phyloP scores from a whole-genome alignment of 306 rosid species.

The Cercis canadensis region DNA sequence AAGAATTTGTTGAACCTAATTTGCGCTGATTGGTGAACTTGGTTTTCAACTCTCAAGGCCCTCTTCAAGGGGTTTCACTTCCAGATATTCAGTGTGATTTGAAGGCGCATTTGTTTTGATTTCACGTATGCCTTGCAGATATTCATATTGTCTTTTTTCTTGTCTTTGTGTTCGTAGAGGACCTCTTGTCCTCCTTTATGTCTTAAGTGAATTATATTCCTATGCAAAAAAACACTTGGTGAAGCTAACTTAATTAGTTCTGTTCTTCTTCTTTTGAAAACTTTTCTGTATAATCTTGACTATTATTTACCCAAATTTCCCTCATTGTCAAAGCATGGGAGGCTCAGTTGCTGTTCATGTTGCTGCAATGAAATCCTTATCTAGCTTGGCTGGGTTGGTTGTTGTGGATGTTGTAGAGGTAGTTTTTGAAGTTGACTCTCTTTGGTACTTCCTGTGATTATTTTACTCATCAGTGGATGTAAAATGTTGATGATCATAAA shows the following conservation, averaged over 20 bases:
- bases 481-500: conserved; percentile 35
- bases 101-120: conserved; percentile 11
- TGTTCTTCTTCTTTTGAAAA: not conserved
- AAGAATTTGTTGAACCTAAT: conserved; percentile 14
- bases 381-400: conserved; percentile 90
- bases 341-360: conserved; percentile 96
- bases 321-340: conserved; percentile 76
- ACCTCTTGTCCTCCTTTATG: conserved; percentile 1
- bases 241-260: conserved; percentile 22
- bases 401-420: conserved; percentile 99
- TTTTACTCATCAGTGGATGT: conserved; percentile 20
- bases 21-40: conserved; percentile 36
- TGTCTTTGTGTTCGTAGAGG: conserved; percentile 12
- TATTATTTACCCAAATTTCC: conserved; percentile 12
- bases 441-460: conserved; percentile 22
- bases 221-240: conserved; percentile 26
- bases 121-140: conserved; percentile 33
- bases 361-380: conserved; percentile 69
- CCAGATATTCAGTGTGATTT: not conserved
- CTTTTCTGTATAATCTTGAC: not conserved
- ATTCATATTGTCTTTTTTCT: not conserved
- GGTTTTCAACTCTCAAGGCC: conserved; percentile 20
- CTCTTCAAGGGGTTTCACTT: conserved; percentile 4
- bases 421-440: conserved; percentile 33
- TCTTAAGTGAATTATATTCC: conserved; percentile 22